Base-by-base conservation (phyloP, 148 eudicot genomes). In the Amaranthus cruentus region DNA sequence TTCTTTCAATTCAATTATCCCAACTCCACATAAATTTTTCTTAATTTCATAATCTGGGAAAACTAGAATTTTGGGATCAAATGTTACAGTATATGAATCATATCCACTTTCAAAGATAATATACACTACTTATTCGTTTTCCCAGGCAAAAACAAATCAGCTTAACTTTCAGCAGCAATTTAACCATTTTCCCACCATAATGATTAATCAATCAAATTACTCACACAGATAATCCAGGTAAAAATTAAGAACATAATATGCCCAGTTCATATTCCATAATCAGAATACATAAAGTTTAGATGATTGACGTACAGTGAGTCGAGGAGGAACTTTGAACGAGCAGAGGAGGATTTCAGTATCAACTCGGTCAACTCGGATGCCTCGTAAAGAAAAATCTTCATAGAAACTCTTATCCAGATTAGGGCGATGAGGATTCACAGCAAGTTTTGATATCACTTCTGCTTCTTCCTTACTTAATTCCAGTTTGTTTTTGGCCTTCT, bases 281-380 rank as follows among this genome's bases (percentile, higher is more conserved):
- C 6, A 4, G 49, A 5, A 3, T 6, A 55, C 52, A 6, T 7
- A n/a, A 51, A 10, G 21, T 28, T 28, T 28, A 28, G 38, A 28
- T 0, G 11, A 42, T 57, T 0, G 60, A 54, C 87, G 75, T 90
- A 90, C 91, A 43, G 76, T 75, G 83, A 86, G 88, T 7, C 88
- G 86, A 72, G 88, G 86, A 66, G 91, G 87, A 56, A 90, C 91
- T 62, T 55, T 84, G 87, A 86, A 85, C 47, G 90, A 77, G 69
- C 90, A 90, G 56, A 78, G 67, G 62, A 84, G 54, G 55, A 76
- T 73, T 55, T 82, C 85, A 43, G 91, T 86, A 68, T 88, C 73
- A 77, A 84, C 80, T 74, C 86, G 89, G 79, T 81, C 76, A 70
- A 90, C 85, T 51, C 85, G 81, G 84, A 87, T 81, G 64, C 91